Evolutionary conservation across 2,329 filamentous ascomycete species (phyloP), one percentile per base, ranked within the genome.

Genomic region (Metarhizium sp.): DNA sequence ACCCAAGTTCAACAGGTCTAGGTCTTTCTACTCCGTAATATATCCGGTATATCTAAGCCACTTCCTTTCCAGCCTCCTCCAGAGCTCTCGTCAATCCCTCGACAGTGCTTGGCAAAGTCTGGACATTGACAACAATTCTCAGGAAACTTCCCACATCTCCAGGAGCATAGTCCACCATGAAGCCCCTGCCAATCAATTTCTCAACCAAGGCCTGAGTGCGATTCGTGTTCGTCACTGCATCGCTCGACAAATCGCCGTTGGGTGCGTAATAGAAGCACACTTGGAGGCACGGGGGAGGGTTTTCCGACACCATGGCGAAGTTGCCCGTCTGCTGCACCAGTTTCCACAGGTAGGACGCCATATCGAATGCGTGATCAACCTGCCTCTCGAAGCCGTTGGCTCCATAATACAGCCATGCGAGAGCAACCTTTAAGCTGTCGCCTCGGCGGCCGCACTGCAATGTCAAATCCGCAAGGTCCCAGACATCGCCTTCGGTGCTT

Each of bases 321-420:
- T 88, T 75, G 0, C 72, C 67, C 46, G 78, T 76, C 14, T 72
- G 50, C 5, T 75, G 70, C 2, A 96, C 66, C 1, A 85, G 69
- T 0, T 66, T 66, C 0, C 86, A 82, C n/a, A 97, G 76, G 62
- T 89, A 78, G 4, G 78, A 75, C 0, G 91, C 91, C 58, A 83
- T 78, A 10, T 77, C 78, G 65, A 92, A 95, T 0, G 88, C 92
- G 36, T 78, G 71, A 62, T 92, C 86, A 53, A 92, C 79, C 65
- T 87, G 84, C 11, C 68, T 62, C 61, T 79, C 81, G 67, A 95
- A 94, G 2, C 92, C 90, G 3, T 75, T 67, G 0, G 81, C 78
- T 30, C 94, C 94, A 70, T 96, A 90, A 75, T 95, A 96, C 53
- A 90, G 82, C 89, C 94, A 96, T 3, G 85, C 80, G 4, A 97